Evolutionary conservation across 2,329 filamentous ascomycete genomes (phyloP), one percentile per base, ranked within the genome.

Genomic region (Stagonosporopsis chrysanthemi): DNA sequence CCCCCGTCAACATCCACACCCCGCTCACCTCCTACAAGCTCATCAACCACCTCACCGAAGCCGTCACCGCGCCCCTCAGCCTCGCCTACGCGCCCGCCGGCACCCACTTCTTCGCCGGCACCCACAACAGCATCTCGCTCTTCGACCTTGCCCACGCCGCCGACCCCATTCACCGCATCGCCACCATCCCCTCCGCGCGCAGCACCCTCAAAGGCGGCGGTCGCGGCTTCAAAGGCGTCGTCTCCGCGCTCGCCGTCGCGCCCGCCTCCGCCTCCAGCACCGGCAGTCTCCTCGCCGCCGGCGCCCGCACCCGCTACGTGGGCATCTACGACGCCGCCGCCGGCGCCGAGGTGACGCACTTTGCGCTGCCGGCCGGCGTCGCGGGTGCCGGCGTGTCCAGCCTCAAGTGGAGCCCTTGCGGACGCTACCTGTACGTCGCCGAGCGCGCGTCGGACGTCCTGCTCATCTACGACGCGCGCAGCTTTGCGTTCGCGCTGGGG

Each of bases 401-500:
- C 46, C 69, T 88, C 14, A 71, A 79, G 15, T 88, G 85, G 85
- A 86, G 82, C 49, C 80, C 81, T 0, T 83, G 82, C 69, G 84
- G 83, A 1, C 78, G 75, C 40, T 88, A 88, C 66, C 69, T 89
- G 5, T 84, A 85, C 61, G 79, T 86, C 17, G 82, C 80, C 0
- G 86, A 88, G 67, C 78, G 86, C 19, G 79, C 80, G 55, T 84
- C 84, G 51, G 80, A 86, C 61, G 81, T 79, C 1, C 73, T 87
- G 1, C 73, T 84, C 41, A 75, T 88, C 11, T 88, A 85, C 66
- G 86, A 89, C 65, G 80, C 87, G 24, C 79, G 86, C 15, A 80
- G 81, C n/a, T 81, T 80, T 1, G 78, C 80, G 0, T 77, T 81
- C 51, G 69, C 82, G 24, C 70, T 88, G 3, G 80, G 79, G 1